phyloP scores from a whole-genome alignment of 495 filamentous ascomycete species.

The Durotheca rogersii region DNA sequence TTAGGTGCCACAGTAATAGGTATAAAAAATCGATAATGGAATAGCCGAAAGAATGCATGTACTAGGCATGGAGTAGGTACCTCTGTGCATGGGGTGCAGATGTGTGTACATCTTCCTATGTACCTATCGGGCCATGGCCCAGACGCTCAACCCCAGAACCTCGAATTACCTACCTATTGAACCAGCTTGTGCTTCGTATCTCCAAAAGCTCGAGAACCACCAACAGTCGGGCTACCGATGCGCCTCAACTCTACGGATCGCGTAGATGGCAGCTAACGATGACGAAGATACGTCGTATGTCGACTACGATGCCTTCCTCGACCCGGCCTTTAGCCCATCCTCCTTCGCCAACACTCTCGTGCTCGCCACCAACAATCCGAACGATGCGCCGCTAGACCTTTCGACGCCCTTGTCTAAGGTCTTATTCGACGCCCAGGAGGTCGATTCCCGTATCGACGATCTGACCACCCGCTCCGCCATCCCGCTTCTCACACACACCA shows the following conservation, averaged over 20 bases:
- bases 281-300: constrained; percentile 78
- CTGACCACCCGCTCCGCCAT: constrained; percentile 83
- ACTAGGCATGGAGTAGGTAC: too few relatives aligned
- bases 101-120: too few relatives aligned
- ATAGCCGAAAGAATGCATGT: too few relatives aligned
- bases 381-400: constrained; percentile 86
- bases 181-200: not conserved
- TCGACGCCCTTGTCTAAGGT: constrained; percentile 91
- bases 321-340: constrained; percentile 75
- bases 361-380: constrained; percentile 84
- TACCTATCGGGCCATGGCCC: too few relatives aligned
- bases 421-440: constrained; percentile 94
- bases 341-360: constrained; percentile 88
- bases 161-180: too few relatives aligned
- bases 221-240: constrained; percentile 9
- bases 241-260: constrained; percentile 4
- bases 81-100: too few relatives aligned
- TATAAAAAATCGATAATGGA: too few relatives aligned
- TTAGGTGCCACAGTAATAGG: too few relatives aligned
- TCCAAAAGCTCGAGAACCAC: too few relatives aligned
- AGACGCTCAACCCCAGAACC: too few relatives aligned
- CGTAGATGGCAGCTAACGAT: constrained; percentile 31
- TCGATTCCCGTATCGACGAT: constrained; percentile 91
- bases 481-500: constrained; percentile 77
- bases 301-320: constrained; percentile 90